Conservation (phyloP, 805 yeast genomes). For the Ogataea haglerorum region DNA sequence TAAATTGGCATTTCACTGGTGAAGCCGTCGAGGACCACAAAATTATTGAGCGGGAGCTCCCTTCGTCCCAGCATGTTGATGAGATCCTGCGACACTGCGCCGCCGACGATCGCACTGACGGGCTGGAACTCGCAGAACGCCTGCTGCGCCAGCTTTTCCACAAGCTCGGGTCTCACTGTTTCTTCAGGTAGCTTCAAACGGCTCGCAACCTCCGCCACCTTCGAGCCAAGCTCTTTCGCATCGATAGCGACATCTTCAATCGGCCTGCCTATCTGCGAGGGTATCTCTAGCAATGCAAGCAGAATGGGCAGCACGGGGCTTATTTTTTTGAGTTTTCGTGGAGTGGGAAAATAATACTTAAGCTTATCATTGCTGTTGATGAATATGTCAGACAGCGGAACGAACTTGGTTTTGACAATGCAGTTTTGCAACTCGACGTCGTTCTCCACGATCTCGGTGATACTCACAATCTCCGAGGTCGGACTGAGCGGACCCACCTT, state of each 20-base stretch:
- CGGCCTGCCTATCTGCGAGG: constrained; percentile 23
- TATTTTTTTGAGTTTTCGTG: constrained; percentile 44
- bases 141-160: constrained; percentile 44
- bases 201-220: constrained; percentile 32
- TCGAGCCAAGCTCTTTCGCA: constrained; percentile 28
- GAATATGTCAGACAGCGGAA: constrained; percentile 36
- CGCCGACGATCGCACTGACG: constrained; percentile 84
- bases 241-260: constrained; percentile 24
- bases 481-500: constrained; percentile 45
- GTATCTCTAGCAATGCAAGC: constrained; percentile 52
- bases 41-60: constrained; percentile 79
- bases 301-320: constrained; percentile 58
- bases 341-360: constrained; percentile 22
- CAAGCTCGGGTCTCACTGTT: constrained; percentile 32
- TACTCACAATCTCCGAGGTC: constrained; percentile 34
- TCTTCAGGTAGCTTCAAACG: constrained; percentile 45
- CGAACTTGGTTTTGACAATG: constrained; percentile 36
- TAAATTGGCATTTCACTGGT: constrained; percentile 77
- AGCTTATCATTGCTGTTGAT: constrained; percentile 33
- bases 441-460: constrained; percentile 35
- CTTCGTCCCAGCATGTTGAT: constrained; percentile 74
- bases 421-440: constrained; percentile 36
- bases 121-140: constrained; percentile 71
- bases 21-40: constrained; percentile 71
- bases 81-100: constrained; percentile 85